Percentiles rank a stretch among this genome's conserved stretches.
Evolutionary conservation across 2,329 filamentous ascomycete species (phyloP).

Genomic region (Lachnellula hyalina): DNA sequence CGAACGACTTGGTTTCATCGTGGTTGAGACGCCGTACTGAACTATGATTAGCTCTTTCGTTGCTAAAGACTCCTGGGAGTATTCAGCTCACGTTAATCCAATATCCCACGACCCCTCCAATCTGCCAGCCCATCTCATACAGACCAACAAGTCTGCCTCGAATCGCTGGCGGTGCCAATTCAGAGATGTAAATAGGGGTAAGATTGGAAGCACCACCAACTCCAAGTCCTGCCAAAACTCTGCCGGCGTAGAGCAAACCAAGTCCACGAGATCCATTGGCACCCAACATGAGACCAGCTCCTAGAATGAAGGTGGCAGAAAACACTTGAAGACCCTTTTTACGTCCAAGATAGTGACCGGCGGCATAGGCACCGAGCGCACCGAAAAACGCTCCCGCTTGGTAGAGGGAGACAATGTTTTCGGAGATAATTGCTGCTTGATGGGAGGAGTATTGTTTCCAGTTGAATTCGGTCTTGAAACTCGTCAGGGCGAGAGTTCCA

Average conservation of each 20-base stretch:
- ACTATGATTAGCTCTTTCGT: slow-evolving; percentile 35
- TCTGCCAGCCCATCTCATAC: slow-evolving; percentile 60
- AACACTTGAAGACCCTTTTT: slow-evolving; percentile 57
- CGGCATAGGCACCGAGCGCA: slow-evolving; percentile 58
- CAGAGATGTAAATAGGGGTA: slow-evolving; percentile 57
- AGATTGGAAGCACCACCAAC: slow-evolving; percentile 59
- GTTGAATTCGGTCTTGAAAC: slow-evolving; percentile 65
- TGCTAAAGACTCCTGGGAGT: slow-evolving; percentile 27
- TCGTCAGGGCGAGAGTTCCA: slow-evolving; percentile 64
- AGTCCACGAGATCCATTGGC: slow-evolving; percentile 55
- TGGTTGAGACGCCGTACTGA: slow-evolving; percentile 46
- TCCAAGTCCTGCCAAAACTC: slow-evolving; percentile 58
- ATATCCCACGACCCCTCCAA: slow-evolving; percentile 56
- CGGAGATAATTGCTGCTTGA: slow-evolving; percentile 53
- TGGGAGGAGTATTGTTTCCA: slow-evolving; percentile 35
- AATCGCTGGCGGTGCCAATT: slow-evolving; percentile 55
- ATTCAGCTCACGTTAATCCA: slow-evolving; percentile 48
- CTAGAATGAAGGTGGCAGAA: slow-evolving; percentile 58
- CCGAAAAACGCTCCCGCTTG: slow-evolving; percentile 82
- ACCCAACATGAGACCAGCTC: slow-evolving; percentile 66
- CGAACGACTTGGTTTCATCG: slow-evolving; percentile 38
- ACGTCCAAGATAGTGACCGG: slow-evolving; percentile 63
- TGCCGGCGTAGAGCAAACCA: slow-evolving; percentile 55
- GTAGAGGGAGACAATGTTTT: slow-evolving; percentile 75
- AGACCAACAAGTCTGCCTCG: slow-evolving; percentile 60